phyloP scores from a whole-genome alignment of 805 yeast species.

The Ogataea philodendri region DNA sequence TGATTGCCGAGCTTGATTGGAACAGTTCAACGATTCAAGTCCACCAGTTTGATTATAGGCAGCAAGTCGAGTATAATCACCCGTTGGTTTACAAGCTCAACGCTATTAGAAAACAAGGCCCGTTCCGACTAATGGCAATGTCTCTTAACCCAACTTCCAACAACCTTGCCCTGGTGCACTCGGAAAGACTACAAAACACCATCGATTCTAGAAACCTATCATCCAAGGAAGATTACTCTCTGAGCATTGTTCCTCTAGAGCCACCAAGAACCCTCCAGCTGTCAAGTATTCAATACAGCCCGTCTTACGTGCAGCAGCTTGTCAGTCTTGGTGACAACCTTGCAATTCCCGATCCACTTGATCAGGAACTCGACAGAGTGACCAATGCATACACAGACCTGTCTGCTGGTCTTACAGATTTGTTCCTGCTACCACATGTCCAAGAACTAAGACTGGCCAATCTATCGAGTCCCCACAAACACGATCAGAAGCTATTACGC shows the following conservation, averaged over 20 bases:
- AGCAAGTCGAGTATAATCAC: slow-evolving; percentile 3
- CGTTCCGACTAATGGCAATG: slow-evolving; percentile 10
- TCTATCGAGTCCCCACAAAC: slow-evolving; percentile 1
- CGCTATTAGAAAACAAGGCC: slow-evolving; percentile 11
- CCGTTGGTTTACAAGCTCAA: slow-evolving; percentile 18
- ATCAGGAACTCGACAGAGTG: no score
- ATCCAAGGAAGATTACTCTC: slow-evolving; percentile 13
- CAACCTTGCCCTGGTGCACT: slow-evolving; percentile 13
- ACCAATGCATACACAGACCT: no score
- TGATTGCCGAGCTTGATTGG: slow-evolving; percentile 14
- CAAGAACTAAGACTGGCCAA: slow-evolving; percentile 14
- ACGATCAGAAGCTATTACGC: slow-evolving; percentile 3
- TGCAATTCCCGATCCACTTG: no score
- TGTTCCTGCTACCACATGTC: slow-evolving; percentile 10
- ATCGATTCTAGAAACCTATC: slow-evolving; percentile 18
- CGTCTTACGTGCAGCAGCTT: slow-evolving; percentile 7
- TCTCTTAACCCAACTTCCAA: slow-evolving; percentile 12
- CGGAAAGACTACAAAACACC: slow-evolving; percentile 8
- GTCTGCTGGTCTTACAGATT: slow-evolving; percentile 1
- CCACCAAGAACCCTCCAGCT: slow-evolving; percentile 1
- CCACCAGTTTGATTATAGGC: slow-evolving; percentile 13
- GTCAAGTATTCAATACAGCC: slow-evolving; percentile 12
- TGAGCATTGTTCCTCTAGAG: slow-evolving; percentile 11
- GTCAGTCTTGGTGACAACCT: slow-evolving; percentile 2
- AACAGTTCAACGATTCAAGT: background rate